phyloP scores from a whole-genome alignment of 768 basidiomycete species.

The Boletus tomentosulus region DNA sequence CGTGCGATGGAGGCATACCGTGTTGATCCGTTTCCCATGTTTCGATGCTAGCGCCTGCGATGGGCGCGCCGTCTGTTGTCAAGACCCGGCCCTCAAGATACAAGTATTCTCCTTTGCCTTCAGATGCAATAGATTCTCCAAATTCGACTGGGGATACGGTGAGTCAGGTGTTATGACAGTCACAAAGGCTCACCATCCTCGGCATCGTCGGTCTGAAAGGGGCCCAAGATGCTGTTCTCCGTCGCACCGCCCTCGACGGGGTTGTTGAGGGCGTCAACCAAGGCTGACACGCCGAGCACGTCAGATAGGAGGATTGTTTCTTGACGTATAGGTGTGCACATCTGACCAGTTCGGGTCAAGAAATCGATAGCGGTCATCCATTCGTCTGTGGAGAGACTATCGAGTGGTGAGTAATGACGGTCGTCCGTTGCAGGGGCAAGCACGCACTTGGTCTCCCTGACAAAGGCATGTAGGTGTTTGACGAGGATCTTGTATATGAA shows the following conservation, averaged over 20 bases:
- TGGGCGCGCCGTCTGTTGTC: conserved; percentile 55
- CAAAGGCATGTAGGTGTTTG: conserved; percentile 69
- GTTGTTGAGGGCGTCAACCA: conserved; percentile 75
- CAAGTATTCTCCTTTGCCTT: conserved; percentile 83
- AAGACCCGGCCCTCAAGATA: conserved; percentile 71
- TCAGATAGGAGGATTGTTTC: conserved; percentile 90
- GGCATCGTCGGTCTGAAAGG: conserved; percentile 78
- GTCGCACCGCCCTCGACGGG: conserved; percentile 59
- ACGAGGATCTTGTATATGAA: conserved; percentile 52
- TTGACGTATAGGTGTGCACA: conserved; percentile 62
- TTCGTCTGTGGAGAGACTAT: conserved; percentile 72
- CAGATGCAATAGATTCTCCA: conserved; percentile 79
- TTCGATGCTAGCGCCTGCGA: conserved; percentile 64
- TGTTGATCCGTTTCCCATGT: conserved; percentile 80
- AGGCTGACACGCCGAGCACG: conserved; percentile 68
- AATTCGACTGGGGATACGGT: conserved; percentile 43
- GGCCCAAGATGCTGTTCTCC: conserved; percentile 74
- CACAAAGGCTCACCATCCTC: conserved; percentile 49
- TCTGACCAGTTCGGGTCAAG: conserved; percentile 71
- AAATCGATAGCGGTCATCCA: conserved; percentile 82
- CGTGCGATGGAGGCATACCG: conserved; percentile 38
- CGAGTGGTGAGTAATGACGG: not conserved
- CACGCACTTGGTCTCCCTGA: conserved; percentile 60
- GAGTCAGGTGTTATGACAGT: not conserved
- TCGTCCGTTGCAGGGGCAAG: not conserved